A percentile compares a stretch with the other conserved stretches of the same genome.
These are phyloP conservation scores for Yamadazyma dendronema DNA, from an alignment of 1,139 yeast species.

Conservation along the genomic window DNA sequence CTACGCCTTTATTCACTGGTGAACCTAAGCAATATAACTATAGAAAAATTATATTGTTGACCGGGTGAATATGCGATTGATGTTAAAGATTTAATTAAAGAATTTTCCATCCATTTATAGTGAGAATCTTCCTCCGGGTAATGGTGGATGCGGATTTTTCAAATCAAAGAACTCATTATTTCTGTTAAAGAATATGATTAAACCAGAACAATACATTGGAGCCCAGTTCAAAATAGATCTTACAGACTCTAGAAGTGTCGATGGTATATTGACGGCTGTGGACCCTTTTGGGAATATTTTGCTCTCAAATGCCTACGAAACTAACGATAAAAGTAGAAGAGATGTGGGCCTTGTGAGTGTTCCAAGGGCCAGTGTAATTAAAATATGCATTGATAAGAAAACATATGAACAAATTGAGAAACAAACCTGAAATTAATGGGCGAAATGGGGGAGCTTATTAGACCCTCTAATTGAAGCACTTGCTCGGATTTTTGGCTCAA, in stretches of 20 bases:
- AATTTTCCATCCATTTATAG: constrained; percentile 8
- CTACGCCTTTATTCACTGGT: constrained; percentile 41
- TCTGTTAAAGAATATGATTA: neutral
- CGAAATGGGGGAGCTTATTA: constrained; percentile 5
- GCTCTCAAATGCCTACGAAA: constrained; percentile 36
- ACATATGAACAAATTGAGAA: constrained; percentile 2
- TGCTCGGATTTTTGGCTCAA: constrained; percentile 3
- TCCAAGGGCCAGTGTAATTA: constrained; percentile 31
- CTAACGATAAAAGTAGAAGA: constrained; percentile 29
- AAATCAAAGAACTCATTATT: neutral
- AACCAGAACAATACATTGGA: constrained; percentile 34
- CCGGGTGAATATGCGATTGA: constrained; percentile 49
- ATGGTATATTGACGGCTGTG: constrained; percentile 41
- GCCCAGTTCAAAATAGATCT: constrained; percentile 27
- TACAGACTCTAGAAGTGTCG: constrained; percentile 32
- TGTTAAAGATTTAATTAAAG: constrained; percentile 24
- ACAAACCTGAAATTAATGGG: neutral
- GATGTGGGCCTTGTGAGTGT: constrained; percentile 48
- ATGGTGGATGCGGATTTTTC: neutral
- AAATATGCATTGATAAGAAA: constrained; percentile 25
- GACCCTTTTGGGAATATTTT: constrained; percentile 49
- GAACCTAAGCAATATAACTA: constrained; percentile 19
- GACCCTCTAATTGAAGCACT: neutral
- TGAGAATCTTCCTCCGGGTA: constrained; percentile 8
- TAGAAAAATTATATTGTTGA: constrained; percentile 4